Conservation (phyloP, 306 rosid genomes). For the Senna tora region DNA sequence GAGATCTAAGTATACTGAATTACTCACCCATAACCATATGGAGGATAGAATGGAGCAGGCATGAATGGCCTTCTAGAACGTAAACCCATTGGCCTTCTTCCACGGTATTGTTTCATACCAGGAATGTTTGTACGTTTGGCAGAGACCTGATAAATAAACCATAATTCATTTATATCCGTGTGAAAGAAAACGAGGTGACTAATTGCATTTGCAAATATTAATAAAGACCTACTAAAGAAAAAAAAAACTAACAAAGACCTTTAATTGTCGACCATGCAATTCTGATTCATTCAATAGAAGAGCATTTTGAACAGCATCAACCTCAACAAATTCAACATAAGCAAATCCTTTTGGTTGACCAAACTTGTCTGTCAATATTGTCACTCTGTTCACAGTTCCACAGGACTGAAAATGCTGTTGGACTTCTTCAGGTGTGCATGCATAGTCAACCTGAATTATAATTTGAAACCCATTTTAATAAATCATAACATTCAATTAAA, state of each 20-base stretch:
- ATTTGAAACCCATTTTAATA: conserved; percentile 33
- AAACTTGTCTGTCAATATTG: conserved; percentile 95
- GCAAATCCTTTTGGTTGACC: conserved; percentile 99
- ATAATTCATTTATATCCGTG: conserved; percentile 32
- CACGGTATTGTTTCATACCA: conserved; percentile 85
- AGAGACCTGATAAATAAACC: conserved; percentile 68
- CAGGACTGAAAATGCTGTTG: conserved; percentile 99
- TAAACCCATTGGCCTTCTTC: conserved; percentile 75
- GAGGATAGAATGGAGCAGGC: conserved; percentile 75
- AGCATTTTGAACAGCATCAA: conserved; percentile 93
- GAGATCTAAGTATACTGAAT: background rate
- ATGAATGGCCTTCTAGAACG: conserved; percentile 82
- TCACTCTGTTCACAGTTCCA: conserved; percentile 97
- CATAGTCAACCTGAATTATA: conserved; percentile 81
- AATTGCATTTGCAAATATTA: conserved; percentile 21
- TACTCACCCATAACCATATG: conserved; percentile 86
- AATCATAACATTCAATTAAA: background rate
- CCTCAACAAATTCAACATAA: conserved; percentile 93
- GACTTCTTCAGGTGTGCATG: conserved; percentile 96
- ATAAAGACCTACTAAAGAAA: too few relatives aligned
- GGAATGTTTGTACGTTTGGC: conserved; percentile 93
- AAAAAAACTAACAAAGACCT: conserved; percentile 50
- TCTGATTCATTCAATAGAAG: conserved; percentile 87
- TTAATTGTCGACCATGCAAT: conserved; percentile 93
- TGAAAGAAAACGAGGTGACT: background rate